Base-by-base conservation (phyloP, 495 filamentous ascomycete genomes). In the Pseudomonodictys pantanalensis region DNA sequence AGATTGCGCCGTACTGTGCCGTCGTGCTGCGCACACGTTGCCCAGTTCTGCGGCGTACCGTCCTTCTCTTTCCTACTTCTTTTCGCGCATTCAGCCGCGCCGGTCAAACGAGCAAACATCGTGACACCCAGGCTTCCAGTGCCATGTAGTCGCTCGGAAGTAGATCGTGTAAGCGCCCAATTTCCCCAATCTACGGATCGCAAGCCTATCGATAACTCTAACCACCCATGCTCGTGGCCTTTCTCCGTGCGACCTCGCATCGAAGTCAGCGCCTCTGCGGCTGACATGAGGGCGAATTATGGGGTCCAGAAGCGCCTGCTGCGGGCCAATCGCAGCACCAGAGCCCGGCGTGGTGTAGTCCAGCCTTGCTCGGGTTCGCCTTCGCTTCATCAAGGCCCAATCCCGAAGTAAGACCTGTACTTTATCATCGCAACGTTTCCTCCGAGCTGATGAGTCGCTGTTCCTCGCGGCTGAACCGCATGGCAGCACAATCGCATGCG, bases 121-220 rank as follows among this genome's bases (percentile, higher is more conserved):
- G 32, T 35, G 8, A 8, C 15, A 15, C 32, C 8, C 15, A 8
- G 32, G 15, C 32, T 35, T 35, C 8, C 8, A 15, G 7, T 35
- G 32, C 15, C 32, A 8, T 35, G 32, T 35, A 18, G 15, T 41
- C 15, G 15, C 38, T 41, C 20, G 38, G 15, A 18, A 5, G 20
- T 41, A 12, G 12, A 18, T 41, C 38, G 38, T 41, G 38, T 3
- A 41, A 41, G 38, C 38, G 47, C 47, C 47, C 47, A 51, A 33
- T 51, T 26, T 33, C 20, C 10, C 47, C 15, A 11, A 46, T n/a
- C 12, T 10, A 26, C 12, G 12, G 3, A 10, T 8, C 15, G 47
- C 47, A 33, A 17, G 47, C 47, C 47, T 51, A 51, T 51, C 47
- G 47, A 51, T 51, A 51, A 29, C 47, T 28, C n/a, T 51, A 28